These are phyloP conservation scores for Mycothermus thermophilus DNA, from an alignment of 495 filamentous ascomycete genomes.

Conservation along the genomic window DNA sequence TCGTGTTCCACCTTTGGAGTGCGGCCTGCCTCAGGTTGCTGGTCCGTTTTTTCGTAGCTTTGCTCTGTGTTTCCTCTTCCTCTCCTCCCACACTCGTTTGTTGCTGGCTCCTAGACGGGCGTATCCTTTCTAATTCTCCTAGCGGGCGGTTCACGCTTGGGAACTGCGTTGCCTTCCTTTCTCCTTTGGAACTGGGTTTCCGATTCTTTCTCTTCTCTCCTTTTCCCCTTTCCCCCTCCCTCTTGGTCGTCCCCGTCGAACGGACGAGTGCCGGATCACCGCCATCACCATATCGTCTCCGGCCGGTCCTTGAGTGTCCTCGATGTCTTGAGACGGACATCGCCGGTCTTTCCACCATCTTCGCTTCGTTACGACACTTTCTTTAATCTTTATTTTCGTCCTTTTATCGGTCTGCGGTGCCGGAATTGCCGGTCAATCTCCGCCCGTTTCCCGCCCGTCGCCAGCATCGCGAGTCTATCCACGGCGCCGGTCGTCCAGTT, in stretches of 20 bases:
- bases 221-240: conserved; percentile 6
- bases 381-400: conserved; percentile 13
- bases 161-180: conserved; percentile 4
- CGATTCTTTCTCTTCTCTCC: neutral
- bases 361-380: conserved; percentile 6
- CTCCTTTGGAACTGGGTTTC: conserved; percentile 5
- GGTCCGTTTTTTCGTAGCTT: too few relatives aligned
- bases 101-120: conserved; percentile 2
- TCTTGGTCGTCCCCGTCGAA: too few relatives aligned
- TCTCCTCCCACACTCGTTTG: conserved; percentile 1
- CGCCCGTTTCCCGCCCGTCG: too few relatives aligned
- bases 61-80: neutral
- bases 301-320: too few relatives aligned
- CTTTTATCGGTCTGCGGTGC: conserved; percentile 13
- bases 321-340: conserved; percentile 8
- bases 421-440: conserved; percentile 24
- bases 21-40: too few relatives aligned
- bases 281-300: too few relatives aligned
- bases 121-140: conserved; percentile 7
- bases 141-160: conserved; percentile 6
- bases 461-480: too few relatives aligned
- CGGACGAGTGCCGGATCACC: too few relatives aligned
- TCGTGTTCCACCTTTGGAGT: too few relatives aligned
- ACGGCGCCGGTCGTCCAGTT: conserved; percentile 41
- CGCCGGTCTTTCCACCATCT: conserved; percentile 15